Evolutionary conservation across 2,329 filamentous ascomycete genomes (phyloP), one percentile per base, ranked within the genome.

Genomic region (Dendrostoma leiphaemia): DNA sequence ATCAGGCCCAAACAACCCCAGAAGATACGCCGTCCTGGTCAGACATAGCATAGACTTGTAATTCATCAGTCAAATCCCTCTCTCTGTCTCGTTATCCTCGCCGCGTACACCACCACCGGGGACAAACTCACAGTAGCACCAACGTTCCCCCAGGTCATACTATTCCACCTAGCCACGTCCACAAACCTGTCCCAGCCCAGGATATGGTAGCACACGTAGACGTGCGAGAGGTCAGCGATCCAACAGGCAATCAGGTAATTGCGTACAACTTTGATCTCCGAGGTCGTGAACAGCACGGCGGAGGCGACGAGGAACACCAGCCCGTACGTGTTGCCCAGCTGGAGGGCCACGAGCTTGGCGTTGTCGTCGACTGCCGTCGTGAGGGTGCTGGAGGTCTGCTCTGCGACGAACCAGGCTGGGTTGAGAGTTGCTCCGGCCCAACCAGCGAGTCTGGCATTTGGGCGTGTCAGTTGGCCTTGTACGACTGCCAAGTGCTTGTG

Each of bases 61-160:
- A 19, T 19, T 17, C 3, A 28, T 56, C 44, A 47, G 47, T 31
- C 56, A 48, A n/a, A n/a, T n/a, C n/a, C n/a, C 13, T n/a, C 31
- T 28, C 53, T 44, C 38, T 28, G n/a, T 17, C 13, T 28, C 10
- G 12, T 23, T 5, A n/a, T n/a, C n/a, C n/a, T n/a, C n/a, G n/a
- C n/a, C n/a, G n/a, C n/a, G n/a, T n/a, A 35, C 29, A 26, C n/a
- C 26, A 44, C 47, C 28, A 26, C 6, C 6, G 47, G 21, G 17
- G 46, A 29, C 12, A 34, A 6, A 67, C 79, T 71, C 62, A 84
- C 80, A 24, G 87, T 90, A 47, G 79, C 76, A 7, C 79, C 85
- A 58, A 91, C 76, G 63, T 91, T 91, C 3, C 88, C 88, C 82
- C 84, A 89, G n/a, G 84, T 80, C 74, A 87, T 80, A 31, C 79